Conservation (phyloP, 2,329 filamentous ascomycete species). For the Pseudocercospora fijiensis region DNA sequence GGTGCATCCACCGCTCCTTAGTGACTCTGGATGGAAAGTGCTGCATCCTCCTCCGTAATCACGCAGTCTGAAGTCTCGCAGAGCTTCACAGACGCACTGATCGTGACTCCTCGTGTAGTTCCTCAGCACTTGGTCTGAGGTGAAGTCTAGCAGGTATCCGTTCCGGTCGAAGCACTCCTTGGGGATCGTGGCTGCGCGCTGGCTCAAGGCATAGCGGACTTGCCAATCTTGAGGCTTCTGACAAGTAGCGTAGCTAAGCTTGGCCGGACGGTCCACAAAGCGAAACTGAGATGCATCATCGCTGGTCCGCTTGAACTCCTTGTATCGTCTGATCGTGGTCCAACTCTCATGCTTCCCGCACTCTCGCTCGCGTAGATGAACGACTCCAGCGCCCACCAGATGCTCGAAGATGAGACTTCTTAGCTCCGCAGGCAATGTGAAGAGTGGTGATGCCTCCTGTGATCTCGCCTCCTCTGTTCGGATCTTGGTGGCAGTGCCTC, state of each 20-base stretch:
- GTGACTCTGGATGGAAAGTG: background rate
- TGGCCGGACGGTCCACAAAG: background rate
- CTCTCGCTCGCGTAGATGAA: background rate
- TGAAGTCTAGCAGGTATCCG: background rate
- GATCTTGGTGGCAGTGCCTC: background rate
- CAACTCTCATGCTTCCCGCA: background rate
- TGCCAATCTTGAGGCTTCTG: background rate
- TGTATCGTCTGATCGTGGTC: background rate
- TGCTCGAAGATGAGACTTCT: background rate
- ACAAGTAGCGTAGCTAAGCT: background rate
- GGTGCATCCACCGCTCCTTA: background rate
- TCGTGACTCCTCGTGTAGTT: background rate
- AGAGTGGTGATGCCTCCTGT: constrained; percentile 2
- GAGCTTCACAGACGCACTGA: background rate
- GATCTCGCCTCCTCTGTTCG: background rate
- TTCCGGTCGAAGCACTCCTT: background rate
- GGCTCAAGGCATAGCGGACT: background rate
- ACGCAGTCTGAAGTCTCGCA: background rate
- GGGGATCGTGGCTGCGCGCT: background rate
- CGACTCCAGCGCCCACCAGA: background rate
- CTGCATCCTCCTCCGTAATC: background rate
- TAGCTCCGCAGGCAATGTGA: background rate
- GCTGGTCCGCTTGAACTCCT: background rate
- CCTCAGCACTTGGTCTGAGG: background rate
- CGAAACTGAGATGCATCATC: background rate